phyloP scores from a whole-genome alignment of 2,329 filamentous ascomycete genomes.

The Trichophyton simii region DNA sequence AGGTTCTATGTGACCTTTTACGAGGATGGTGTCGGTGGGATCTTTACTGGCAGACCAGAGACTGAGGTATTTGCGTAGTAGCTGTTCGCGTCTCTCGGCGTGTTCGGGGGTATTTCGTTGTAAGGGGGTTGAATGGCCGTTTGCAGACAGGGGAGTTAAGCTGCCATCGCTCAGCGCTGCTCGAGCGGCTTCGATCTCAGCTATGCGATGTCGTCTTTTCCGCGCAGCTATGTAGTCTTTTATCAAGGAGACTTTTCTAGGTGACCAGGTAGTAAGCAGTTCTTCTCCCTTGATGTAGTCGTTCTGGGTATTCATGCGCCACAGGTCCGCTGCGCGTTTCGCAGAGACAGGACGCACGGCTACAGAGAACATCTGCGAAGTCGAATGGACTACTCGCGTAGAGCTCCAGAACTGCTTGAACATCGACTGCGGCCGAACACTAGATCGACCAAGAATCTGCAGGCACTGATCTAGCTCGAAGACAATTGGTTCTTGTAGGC shows the following conservation, averaged over 20 bases:
- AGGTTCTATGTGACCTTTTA: constrained; percentile 34
- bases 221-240: constrained; percentile 68
- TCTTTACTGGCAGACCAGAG: constrained; percentile 33
- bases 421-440: constrained; percentile 74
- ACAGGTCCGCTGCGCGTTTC: constrained; percentile 82
- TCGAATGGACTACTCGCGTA: constrained; percentile 73
- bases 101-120: constrained; percentile 16
- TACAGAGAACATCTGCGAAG: constrained; percentile 73
- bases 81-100: constrained; percentile 26
- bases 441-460: constrained; percentile 72
- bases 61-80: constrained; percentile 31
- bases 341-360: constrained; percentile 78
- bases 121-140: constrained; percentile 24
- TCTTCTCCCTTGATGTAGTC: constrained; percentile 97
- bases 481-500: constrained; percentile 74
- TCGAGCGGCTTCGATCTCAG: constrained; percentile 60
- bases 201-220: constrained; percentile 59
- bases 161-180: constrained; percentile 31
- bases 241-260: constrained; percentile 81
- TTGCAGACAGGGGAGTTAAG: constrained; percentile 24
- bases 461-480: constrained; percentile 71
- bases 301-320: constrained; percentile 89
- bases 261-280: constrained; percentile 68
- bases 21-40: constrained; percentile 32
- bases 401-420: constrained; percentile 79